These are phyloP conservation scores for Prunus padus DNA, from an alignment of 306 rosid species.

Conservation along the genomic window DNA sequence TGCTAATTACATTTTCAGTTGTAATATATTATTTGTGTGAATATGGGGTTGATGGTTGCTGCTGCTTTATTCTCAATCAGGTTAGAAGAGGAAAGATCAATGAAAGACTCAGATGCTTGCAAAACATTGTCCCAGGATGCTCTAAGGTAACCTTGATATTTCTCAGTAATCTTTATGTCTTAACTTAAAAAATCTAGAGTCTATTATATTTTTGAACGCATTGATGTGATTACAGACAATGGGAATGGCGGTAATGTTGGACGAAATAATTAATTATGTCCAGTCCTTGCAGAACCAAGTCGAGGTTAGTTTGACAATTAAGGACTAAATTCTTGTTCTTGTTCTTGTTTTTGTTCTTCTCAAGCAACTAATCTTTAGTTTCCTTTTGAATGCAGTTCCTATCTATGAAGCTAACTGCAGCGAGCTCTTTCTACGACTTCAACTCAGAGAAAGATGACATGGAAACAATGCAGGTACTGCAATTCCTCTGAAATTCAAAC, in stretches of 20 bases:
- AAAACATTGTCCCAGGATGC: conserved; percentile 95
- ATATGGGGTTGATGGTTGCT: no score
- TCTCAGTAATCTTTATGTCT: background rate
- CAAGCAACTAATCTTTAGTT: background rate
- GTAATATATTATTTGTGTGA: background rate
- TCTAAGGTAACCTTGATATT: conserved; percentile 54
- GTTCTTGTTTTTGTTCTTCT: background rate
- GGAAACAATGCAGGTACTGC: conserved; percentile 70
- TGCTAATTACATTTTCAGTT: background rate
- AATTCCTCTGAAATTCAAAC: background rate
- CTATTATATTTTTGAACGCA: background rate
- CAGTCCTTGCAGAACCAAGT: conserved; percentile 97
- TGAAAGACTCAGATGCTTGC: conserved; percentile 82
- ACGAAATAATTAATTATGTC: conserved; percentile 94
- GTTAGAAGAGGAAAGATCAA: conserved; percentile 95
- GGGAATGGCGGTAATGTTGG: conserved; percentile 99
- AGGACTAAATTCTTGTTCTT: background rate
- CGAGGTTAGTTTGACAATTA: conserved; percentile 52
- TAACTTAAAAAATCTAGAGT: background rate
- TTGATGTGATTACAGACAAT: conserved; percentile 62
- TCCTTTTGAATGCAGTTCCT: conserved; percentile 60
- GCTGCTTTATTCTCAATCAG: conserved; percentile 32
- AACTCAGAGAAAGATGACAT: conserved; percentile 68
- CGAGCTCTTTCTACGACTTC: conserved; percentile 74
- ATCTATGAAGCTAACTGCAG: conserved; percentile 89